Base-by-base conservation (phyloP, 1,284 basidiomycete genomes). In the Apiotrichum domesticum region DNA sequence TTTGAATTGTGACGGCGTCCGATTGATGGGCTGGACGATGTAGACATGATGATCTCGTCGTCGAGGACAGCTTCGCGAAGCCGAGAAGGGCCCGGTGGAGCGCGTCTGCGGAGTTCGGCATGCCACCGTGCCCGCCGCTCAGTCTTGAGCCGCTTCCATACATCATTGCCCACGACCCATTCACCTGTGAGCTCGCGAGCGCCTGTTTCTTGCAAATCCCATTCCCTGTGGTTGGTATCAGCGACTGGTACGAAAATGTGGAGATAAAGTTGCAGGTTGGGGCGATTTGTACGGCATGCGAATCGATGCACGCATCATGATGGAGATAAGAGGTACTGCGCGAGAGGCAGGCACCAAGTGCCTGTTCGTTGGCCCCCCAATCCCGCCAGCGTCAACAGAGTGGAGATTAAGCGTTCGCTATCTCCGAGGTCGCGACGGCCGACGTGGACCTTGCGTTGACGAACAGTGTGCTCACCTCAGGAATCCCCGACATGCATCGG, bases 161-260 rank as follows among this genome's bases (percentile, higher is more conserved):
- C 85, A 63, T 85, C 85, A 73, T 88, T 88, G 48, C 91, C 90
- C 13, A 98, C 88, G 15, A 98, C 87, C 95, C 95, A 98, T 79
- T 98, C 96, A 4, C 91, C 95, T 1, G 85, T 86, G 46, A 98
- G 81, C 69, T 94, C 88, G 6, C 95, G 83, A 14, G 73, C 78
- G 43, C 92, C 94, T 37, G 82, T 81, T 72, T 98, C 94, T 8
- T 78, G 70, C 1, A 81, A 81, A 69, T 98, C 94, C 54, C 83
- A 83, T 11, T 86, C 81, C 7, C 85, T 68, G 53, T 9, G 29
- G 29, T 29, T 29, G 29, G 29, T 29, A 29, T 29, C 29, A 29
- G 29, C 29, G 29, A 29, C 29, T 29, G 29, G 29, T 29, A 29
- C 29, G 29, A 29, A 29, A 29, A 29, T 29, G 29, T 29, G 29